phyloP scores from a whole-genome alignment of 371 early-diverging fungal genomes.

The Saksenaea vasiformis region DNA sequence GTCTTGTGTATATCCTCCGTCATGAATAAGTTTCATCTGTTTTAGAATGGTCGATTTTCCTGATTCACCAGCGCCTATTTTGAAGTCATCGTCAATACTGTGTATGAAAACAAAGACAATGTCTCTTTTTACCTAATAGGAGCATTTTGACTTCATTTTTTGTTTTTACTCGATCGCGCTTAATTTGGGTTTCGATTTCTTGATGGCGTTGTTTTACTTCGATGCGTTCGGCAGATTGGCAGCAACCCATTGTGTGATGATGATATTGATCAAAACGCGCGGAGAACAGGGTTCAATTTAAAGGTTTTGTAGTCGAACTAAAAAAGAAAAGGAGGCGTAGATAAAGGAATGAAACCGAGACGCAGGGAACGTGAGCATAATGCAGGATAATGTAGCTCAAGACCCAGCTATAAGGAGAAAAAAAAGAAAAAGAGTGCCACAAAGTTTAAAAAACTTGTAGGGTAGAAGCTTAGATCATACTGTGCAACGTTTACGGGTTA shows the following conservation, averaged over 20 bases:
- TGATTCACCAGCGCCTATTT: slow-evolving; percentile 94
- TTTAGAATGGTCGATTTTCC: slow-evolving; percentile 96
- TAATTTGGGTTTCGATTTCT: slow-evolving; percentile 88
- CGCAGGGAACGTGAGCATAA: background rate
- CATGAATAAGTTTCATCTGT: slow-evolving; percentile 96
- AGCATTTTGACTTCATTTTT: slow-evolving; percentile 95
- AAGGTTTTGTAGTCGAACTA: background rate
- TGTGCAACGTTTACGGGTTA: no score
- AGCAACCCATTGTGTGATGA: slow-evolving; percentile 83
- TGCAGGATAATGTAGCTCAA: background rate
- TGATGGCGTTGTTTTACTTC: slow-evolving; percentile 83
- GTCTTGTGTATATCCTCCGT: slow-evolving; percentile 82
- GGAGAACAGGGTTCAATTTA: slow-evolving; percentile 6
- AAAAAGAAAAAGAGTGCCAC: background rate
- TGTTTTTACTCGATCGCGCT: slow-evolving; percentile 73
- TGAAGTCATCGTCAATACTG: background rate
- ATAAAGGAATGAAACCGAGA: background rate
- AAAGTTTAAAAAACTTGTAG: background rate
- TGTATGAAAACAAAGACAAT: background rate
- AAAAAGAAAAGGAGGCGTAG: background rate
- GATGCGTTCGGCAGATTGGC: slow-evolving; percentile 80
- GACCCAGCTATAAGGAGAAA: background rate
- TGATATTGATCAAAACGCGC: background rate
- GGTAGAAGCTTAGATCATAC: background rate
- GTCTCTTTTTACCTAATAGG: slow-evolving; percentile 71